A percentile compares a stretch with the other conserved stretches of the same genome.
phyloP scores from a whole-genome alignment of 73 alveolate species.

The Paraurostyla sp. region DNA sequence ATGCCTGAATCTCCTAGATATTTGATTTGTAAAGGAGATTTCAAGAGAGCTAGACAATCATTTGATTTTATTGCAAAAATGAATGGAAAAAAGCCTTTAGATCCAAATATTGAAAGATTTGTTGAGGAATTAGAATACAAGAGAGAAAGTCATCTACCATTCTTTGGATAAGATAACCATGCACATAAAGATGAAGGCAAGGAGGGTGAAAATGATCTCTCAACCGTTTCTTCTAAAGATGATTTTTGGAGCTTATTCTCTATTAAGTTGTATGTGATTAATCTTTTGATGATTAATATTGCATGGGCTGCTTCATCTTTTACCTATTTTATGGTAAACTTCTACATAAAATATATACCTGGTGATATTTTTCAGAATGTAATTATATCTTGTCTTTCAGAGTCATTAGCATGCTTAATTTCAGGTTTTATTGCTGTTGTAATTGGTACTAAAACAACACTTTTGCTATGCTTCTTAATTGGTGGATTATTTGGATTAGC shows the following conservation, averaged over 20 bases:
- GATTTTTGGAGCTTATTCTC: conserved; percentile 35
- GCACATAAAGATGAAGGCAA: background rate
- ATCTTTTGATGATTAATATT: conserved; percentile 36
- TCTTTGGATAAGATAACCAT: background rate
- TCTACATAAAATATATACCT: conserved; percentile 59
- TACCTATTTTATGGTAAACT: conserved; percentile 45
- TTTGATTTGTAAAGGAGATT: conserved; percentile 8
- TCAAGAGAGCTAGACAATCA: conserved; percentile 17
- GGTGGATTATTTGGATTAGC: conserved; percentile 37
- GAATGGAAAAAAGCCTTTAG: conserved; percentile 44
- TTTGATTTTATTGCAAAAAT: conserved; percentile 17
- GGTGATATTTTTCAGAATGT: conserved; percentile 51
- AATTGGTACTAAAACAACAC: conserved; percentile 37
- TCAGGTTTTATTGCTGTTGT: conserved; percentile 37
- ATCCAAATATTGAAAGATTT: background rate
- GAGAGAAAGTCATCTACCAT: background rate
- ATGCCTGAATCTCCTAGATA: conserved; percentile 61
- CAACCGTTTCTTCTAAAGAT: background rate
- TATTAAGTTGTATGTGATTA: conserved; percentile 5
- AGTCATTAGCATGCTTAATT: conserved; percentile 22
- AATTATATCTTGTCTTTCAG: conserved; percentile 2
- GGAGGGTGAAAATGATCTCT: background rate
- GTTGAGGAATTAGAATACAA: conserved; percentile 36
- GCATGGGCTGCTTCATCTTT: conserved; percentile 57
- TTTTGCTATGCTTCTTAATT: conserved; percentile 37